A percentile compares a stretch with the other conserved stretches of the same genome.
These are phyloP conservation scores for Heterobasidion parviporum DNA, from an alignment of 1,284 basidiomycete genomes.

Conservation along the genomic window DNA sequence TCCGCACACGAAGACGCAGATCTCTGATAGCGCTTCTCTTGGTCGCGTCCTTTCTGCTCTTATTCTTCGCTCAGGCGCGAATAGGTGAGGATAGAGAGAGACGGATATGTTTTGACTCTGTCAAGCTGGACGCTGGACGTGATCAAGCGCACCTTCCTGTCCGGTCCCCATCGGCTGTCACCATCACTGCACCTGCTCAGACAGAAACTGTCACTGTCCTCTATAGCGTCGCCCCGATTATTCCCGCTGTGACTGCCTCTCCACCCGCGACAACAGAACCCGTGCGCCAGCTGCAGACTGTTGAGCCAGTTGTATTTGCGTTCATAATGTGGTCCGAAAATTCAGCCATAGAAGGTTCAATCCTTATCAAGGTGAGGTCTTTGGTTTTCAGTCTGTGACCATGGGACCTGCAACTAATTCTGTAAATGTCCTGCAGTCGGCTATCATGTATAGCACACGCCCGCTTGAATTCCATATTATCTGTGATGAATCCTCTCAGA, in stretches of 20 bases:
- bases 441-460: slow-evolving; percentile 33
- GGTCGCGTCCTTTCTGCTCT: not conserved
- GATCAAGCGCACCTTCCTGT: not conserved
- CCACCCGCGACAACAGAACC: not conserved
- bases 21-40: not conserved
- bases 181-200: not conserved
- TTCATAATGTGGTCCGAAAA: slow-evolving; percentile 36
- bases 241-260: not conserved
- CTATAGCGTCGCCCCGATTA: not conserved
- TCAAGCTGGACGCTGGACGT: not conserved
- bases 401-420: not conserved
- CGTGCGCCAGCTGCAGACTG: not conserved
- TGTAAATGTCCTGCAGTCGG: slow-evolving; percentile 33
- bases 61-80: not conserved
- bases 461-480: slow-evolving; percentile 40
- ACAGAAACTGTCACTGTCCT: slow-evolving; percentile 1
- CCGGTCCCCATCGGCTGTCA: not conserved
- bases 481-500: slow-evolving; percentile 32
- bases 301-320: slow-evolving; percentile 30
- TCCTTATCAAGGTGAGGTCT: slow-evolving; percentile 32
- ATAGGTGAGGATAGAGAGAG: not conserved
- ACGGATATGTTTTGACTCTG: not conserved
- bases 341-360: slow-evolving; percentile 35
- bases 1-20: not conserved
- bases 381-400: not conserved